Evolutionary conservation across 306 rosid genomes (phyloP), one percentile per base, ranked within the genome.

Genomic region (Begonia peltatifolia): DNA sequence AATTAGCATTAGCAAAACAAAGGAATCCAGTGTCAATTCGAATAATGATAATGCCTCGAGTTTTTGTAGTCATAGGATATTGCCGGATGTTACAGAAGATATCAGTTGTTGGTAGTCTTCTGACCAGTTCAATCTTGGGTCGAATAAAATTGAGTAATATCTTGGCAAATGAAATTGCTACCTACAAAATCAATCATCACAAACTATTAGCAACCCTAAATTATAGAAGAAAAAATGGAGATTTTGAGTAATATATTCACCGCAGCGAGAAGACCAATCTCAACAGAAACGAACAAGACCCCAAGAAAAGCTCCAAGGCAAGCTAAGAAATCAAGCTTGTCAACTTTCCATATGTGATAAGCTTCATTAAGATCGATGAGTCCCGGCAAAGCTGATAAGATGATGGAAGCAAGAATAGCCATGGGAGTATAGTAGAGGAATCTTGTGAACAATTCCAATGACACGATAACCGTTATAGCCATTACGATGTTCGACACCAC

Each of bases 351-450:
- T 10, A 89, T 84, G 42, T 67, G 78, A 49, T 41, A 17, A 41
- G 94, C 95, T 80, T 72, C 82, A 48, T 11, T 52, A 3, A 82
- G 12, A 60, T 84, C 82, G 6, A 89, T 74, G 30, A 89, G 95
- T 54, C 97, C 97, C 5, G 95, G 95, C 8, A 89, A 87, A 41
- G 97, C 94, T 12, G 95, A 85, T 17, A 89, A 74, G 53, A 89
- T 82, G 3, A 89, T 65, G 8, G 97, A 85, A 54, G 94, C 87
- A 46, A 89, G 78, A 36, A 89, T 89, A 0, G 97, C 83, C 44
- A 60, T 71, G 41, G 97, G 95, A 16, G 97, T 90, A 53, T 61
- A 89, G 71, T 80, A 85, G 59, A 89, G 71, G 4, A 89, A 74
- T 61, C 76, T 80, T 11, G 97, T 89, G 23, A 80, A 30, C 42